Conservation (phyloP, 352 stramenopile genomes). For the Peronosclerospora sorghi region DNA sequence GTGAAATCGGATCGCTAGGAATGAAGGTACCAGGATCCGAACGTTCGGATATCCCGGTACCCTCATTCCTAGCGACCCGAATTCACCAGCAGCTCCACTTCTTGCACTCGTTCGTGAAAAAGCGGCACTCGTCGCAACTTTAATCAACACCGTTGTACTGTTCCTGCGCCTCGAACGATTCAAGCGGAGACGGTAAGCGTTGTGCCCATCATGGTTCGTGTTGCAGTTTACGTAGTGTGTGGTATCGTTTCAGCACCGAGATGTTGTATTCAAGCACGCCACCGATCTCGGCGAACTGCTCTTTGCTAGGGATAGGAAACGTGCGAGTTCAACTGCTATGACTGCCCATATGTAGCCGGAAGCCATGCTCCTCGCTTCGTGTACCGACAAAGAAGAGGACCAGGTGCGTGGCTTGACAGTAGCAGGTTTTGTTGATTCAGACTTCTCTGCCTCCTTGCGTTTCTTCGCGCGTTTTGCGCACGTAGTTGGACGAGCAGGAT, state of each 20-base stretch:
- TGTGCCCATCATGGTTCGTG: no score
- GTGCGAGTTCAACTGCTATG: conserved; percentile 61
- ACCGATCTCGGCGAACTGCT: conserved; percentile 58
- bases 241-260: conserved; percentile 31
- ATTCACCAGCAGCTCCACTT: conserved; percentile 54
- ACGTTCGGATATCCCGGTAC: conserved; percentile 31
- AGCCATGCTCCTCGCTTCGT: conserved; percentile 79
- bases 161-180: conserved; percentile 32
- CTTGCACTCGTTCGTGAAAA: conserved; percentile 55
- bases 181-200: conserved; percentile 28
- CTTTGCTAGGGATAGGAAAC: conserved; percentile 63
- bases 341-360: conserved; percentile 78
- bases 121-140: conserved; percentile 51
- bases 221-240: conserved; percentile 2
- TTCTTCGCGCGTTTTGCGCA: conserved; percentile 45
- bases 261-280: conserved; percentile 35
- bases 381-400: conserved; percentile 80
- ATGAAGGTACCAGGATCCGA: no score
- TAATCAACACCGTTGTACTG: conserved; percentile 32
- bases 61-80: conserved; percentile 34
- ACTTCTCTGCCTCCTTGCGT: neutral
- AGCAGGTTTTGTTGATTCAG: neutral
- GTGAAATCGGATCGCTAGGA: no score
- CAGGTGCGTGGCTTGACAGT: conserved; percentile 24
- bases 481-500: conserved; percentile 77